phyloP scores from a whole-genome alignment of 2,329 filamentous ascomycete species.

The Drechslera avenae region DNA sequence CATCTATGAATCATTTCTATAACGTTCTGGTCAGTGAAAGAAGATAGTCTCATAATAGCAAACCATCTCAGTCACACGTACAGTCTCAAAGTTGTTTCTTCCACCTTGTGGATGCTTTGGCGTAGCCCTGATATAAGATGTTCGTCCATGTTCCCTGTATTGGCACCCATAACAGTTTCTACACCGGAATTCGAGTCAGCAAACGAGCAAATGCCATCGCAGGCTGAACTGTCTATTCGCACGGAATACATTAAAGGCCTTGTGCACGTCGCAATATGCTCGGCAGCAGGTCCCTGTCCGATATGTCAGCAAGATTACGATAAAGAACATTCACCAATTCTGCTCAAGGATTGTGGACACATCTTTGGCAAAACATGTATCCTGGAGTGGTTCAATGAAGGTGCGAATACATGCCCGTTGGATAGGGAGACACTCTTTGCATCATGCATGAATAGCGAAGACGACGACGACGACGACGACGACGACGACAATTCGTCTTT shows the following conservation, averaged over 20 bases:
- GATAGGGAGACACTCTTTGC: conserved; percentile 4
- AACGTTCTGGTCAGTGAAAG: background rate
- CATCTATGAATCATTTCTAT: background rate
- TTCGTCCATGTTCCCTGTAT: background rate
- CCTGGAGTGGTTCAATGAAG: conserved; percentile 3
- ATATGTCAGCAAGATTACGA: conserved; percentile 15
- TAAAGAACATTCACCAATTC: background rate
- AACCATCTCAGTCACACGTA: background rate
- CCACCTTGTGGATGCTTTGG: background rate
- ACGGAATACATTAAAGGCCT: conserved; percentile 1
- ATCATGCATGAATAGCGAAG: background rate
- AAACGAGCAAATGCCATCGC: background rate
- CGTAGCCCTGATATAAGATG: background rate
- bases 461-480: background rate
- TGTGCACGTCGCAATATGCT: conserved; percentile 3
- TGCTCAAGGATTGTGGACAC: conserved; percentile 16
- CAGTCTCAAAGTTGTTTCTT: conserved; percentile 2
- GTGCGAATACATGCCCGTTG: background rate
- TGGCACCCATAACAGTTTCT: background rate
- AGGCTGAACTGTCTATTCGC: background rate
- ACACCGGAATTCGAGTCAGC: background rate
- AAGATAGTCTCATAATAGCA: background rate
- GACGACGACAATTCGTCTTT: background rate
- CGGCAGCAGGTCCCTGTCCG: conserved; percentile 6
- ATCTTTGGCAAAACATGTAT: conserved; percentile 21